Evolutionary conservation across 495 filamentous ascomycete species (phyloP), one percentile per base, ranked within the genome.

Genomic region (Penicillium simplicissimum): DNA sequence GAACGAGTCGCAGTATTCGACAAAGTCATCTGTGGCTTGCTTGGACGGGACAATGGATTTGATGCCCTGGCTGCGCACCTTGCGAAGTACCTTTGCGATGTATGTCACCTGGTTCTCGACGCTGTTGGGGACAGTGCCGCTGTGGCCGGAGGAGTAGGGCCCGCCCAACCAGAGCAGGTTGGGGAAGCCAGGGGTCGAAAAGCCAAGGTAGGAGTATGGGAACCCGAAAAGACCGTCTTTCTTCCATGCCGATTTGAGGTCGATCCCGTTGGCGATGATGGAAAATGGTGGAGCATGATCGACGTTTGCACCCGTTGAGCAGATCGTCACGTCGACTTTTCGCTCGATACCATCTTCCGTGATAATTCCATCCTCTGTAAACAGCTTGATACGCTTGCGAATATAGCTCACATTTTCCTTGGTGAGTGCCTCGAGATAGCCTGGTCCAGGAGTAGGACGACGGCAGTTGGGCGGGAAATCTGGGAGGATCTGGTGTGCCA

Each of bases 391-490:
- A 21, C 70, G 76, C 0, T 77, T 79, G 48, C 75, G 75, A 66
- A 89, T 83, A 60, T 86, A 85, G 55, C 77, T 73, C 31, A 87
- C 86, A 59, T 92, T 90, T 19, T 82, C 77, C 68, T 87, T 79
- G 2, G 80, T 74, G 48, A 92, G 71, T 14, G 88, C 83, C 63
- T 91, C 88, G 17, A 92, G 82, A 67, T 91, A 92, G 0, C 87
- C 87, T 8, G 86, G 86, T 0, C 88, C 89, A 0, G 88, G 88
- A 0, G 89, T 92, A 0, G 90, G 77, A 14, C 89, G 85, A 49
- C 88, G 82, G 65, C 88, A 92, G 67, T 85, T 82, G 5, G 86
- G 86, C 0, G 81, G 79, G 67, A 88, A 92, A 58, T 87, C 82
- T 0, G 89, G 88, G 35, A 86, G 76, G 48, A 88, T 79, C 35